Base-by-base conservation (phyloP, 306 rosid genomes). In the Mimosa pudica region DNA sequence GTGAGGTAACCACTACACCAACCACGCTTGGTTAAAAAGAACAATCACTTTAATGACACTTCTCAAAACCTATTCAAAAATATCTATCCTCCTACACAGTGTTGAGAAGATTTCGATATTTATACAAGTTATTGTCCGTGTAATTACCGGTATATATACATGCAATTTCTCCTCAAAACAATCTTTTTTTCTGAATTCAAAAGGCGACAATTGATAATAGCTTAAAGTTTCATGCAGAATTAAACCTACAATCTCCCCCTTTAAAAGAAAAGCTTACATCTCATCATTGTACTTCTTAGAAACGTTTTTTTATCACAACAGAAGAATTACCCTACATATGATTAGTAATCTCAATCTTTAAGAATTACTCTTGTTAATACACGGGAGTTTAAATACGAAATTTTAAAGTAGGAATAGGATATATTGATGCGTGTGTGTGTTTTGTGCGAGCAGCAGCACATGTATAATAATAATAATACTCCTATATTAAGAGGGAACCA, bases 401-500 rank as follows among this genome's bases (percentile, higher is more conserved):
- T 67, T 41, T 36, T 2, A 65, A 65, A 7, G 44, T 14, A 16
- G 11, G 16, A 33, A 30, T 14, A 54, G 62, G 6, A 52, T n/a
- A 7, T 0, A n/a, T 55, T 24, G 30, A 24, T 24, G 30, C 1
- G 30, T 24, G 30, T 24, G 30, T 24, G 30, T 24, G 30, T 24
- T 24, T 24, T 24, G 30, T 61, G 57, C 1, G 5, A 51, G 16
- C 16, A 4, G 2, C 48, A 70, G 87, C 89, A 80, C 87, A 63
- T 71, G 87, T 67, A 24, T 75, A 60, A 71, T 74, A 24, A 24
- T 24, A 24, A 24, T 24, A 24, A 24, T 24, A 24, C 30, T 24
- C 30, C 30, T 24, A 75, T 45, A 70, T 81, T 69, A 76, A 52
- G 14, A 24, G 36, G 36, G 76, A 58, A 2, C 85, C 87, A 86